Evolutionary conservation across 208 protist genomes (phyloP).

Genomic region (Wallacemonas sp.): DNA sequence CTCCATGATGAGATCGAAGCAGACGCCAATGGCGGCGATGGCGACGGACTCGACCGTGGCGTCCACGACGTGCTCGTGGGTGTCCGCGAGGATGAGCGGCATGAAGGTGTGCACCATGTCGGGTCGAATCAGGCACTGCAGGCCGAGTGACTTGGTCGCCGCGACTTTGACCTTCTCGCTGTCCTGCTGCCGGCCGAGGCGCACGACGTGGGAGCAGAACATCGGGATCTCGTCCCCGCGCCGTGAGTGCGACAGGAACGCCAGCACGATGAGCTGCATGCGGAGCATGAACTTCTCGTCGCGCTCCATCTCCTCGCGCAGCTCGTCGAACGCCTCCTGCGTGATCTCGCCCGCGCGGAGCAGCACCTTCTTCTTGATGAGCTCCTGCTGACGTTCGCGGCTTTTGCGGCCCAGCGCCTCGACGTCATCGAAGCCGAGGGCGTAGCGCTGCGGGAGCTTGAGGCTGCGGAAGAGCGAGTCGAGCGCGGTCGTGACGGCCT

Average conservation of each 20-base stretch:
- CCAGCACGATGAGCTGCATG: conserved; percentile 89
- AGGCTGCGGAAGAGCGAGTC: conserved; percentile 85
- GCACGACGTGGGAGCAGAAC: conserved; percentile 89
- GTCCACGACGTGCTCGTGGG: conserved; percentile 31
- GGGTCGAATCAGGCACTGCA: conserved; percentile 87
- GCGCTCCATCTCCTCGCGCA: conserved; percentile 82
- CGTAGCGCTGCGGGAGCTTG: conserved; percentile 72
- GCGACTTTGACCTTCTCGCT: conserved; percentile 72
- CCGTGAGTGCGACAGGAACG: conserved; percentile 81
- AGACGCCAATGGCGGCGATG: conserved; percentile 63
- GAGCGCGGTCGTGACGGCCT: conserved; percentile 73
- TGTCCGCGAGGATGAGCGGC: conserved; percentile 77
- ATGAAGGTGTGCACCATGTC: conserved; percentile 91
- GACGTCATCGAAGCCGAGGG: conserved; percentile 85
- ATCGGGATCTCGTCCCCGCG: conserved; percentile 68
- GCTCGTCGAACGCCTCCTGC: conserved; percentile 58
- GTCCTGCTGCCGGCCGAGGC: conserved; percentile 79
- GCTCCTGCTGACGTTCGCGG: conserved; percentile 82
- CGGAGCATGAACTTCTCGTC: conserved; percentile 90
- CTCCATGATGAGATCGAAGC: conserved; percentile 87
- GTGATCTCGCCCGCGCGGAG: conserved; percentile 42
- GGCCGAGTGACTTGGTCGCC: conserved; percentile 73
- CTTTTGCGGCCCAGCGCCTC: conserved; percentile 86
- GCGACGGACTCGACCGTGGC: conserved; percentile 39
- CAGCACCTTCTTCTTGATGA: conserved; percentile 58